Percentiles rank a stretch among this genome's conserved stretches.
These are phyloP conservation scores for Lactarius sp. DNA, from an alignment of 768 basidiomycete species.

Conservation along the genomic window DNA sequence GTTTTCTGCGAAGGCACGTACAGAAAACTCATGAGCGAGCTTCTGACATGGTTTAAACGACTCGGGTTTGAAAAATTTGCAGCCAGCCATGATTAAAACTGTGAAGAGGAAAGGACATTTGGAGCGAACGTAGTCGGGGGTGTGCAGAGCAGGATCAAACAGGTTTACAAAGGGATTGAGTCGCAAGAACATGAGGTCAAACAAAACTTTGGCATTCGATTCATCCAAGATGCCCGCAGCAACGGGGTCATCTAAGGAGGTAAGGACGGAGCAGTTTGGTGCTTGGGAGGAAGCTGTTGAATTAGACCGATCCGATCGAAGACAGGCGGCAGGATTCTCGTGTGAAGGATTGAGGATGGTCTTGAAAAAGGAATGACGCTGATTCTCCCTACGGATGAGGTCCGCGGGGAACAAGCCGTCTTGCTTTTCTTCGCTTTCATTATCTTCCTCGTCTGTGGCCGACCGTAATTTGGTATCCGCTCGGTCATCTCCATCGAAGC, in stretches of 20 bases:
- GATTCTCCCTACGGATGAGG: conserved; percentile 66
- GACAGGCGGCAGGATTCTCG: conserved; percentile 36
- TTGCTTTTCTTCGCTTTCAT: conserved; percentile 55
- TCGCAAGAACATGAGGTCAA: conserved; percentile 75
- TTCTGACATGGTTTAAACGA: conserved; percentile 64
- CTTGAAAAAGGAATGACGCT: conserved; percentile 73
- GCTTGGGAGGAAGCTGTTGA: conserved; percentile 28
- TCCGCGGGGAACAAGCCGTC: conserved; percentile 69
- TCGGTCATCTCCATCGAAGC: conserved; percentile 20
- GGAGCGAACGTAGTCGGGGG: conserved; percentile 70
- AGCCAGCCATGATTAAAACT: conserved; percentile 74
- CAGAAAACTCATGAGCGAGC: conserved; percentile 68
- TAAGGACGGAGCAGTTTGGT: conserved; percentile 22
- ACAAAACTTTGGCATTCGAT: conserved; percentile 62
- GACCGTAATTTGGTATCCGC: conserved; percentile 17
- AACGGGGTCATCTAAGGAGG: conserved; percentile 58
- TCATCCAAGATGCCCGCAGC: conserved; percentile 65
- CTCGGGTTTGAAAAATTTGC: conserved; percentile 75
- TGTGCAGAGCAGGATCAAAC: conserved; percentile 84
- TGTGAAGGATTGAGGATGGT: conserved; percentile 74
- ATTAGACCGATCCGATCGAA: conserved; percentile 35
- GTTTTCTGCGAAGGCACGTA: conserved; percentile 71
- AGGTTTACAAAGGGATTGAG: conserved; percentile 87
- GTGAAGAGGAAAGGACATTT: conserved; percentile 83
- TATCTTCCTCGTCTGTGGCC: conserved; percentile 56